Conservation (phyloP, 2,329 filamentous ascomycete species). For the Fusarium sp. region DNA sequence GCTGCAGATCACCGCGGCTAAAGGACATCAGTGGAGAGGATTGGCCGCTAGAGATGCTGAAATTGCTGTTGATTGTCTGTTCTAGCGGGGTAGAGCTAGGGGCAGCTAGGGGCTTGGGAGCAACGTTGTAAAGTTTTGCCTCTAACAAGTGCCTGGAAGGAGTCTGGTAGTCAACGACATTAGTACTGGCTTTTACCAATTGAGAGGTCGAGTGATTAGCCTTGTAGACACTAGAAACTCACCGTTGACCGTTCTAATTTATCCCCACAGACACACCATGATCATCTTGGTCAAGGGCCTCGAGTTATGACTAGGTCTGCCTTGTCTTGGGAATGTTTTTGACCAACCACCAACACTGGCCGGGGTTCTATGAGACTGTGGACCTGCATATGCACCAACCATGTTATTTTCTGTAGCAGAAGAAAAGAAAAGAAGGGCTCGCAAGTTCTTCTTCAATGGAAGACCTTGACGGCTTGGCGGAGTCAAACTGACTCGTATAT, state of each 20-base stretch:
- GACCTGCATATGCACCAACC: conserved; percentile 14
- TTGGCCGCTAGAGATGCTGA: not conserved
- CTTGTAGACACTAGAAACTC: not conserved
- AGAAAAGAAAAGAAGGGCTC: not conserved
- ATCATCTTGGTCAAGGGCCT: not conserved
- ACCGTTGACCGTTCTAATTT: not conserved
- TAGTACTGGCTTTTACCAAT: not conserved
- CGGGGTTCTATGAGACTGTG: not conserved
- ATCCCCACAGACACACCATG: not conserved
- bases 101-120: not conserved
- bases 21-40: not conserved
- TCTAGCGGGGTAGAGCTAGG: not conserved
- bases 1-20: conserved; percentile 9
- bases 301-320: not conserved
- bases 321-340: not conserved
- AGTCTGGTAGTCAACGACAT: not conserved
- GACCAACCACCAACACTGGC: not conserved
- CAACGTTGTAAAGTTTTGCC: not conserved
- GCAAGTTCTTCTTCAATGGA: not conserved
- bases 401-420: not conserved
- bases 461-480: not conserved
- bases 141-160: not conserved
- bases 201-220: not conserved
- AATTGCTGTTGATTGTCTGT: not conserved
- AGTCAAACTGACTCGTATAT: not conserved